Conservation (phyloP, 129 eudicot genomes). For the Calendula officinalis region DNA sequence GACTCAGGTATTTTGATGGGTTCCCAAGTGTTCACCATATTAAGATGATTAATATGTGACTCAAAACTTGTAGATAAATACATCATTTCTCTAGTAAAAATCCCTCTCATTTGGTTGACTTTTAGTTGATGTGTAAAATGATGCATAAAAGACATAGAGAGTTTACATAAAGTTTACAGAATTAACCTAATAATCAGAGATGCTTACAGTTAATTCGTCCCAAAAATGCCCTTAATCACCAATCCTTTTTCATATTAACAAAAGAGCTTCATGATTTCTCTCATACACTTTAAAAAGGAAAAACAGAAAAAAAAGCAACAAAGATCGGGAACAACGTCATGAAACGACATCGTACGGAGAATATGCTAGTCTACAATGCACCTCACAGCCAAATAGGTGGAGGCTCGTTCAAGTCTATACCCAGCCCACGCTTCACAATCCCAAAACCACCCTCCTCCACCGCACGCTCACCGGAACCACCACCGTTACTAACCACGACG, state of each 20-base stretch:
- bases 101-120: background rate
- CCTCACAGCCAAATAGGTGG: slow-evolving; percentile 72
- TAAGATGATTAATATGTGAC: no score
- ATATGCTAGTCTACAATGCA: slow-evolving; percentile 4
- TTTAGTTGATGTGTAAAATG: background rate
- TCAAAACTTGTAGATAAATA: no score
- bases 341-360: slow-evolving; percentile 23
- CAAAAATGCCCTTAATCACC: slow-evolving; percentile 13
- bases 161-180: no score
- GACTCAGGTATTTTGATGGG: no score
- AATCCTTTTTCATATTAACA: slow-evolving; percentile 35
- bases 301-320: background rate
- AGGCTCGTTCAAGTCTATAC: slow-evolving; percentile 81
- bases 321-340: background rate
- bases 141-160: background rate
- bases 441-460: slow-evolving; percentile 35
- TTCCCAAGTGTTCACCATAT: no score
- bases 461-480: slow-evolving; percentile 17
- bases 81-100: background rate
- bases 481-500: slow-evolving; percentile 6
- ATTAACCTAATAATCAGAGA: background rate
- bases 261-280: slow-evolving; percentile 15
- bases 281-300: slow-evolving; percentile 19
- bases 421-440: slow-evolving; percentile 69
- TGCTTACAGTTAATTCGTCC: no score